phyloP scores from a whole-genome alignment of 2,329 filamentous ascomycete species.

The Colletotrichum falcatum region DNA sequence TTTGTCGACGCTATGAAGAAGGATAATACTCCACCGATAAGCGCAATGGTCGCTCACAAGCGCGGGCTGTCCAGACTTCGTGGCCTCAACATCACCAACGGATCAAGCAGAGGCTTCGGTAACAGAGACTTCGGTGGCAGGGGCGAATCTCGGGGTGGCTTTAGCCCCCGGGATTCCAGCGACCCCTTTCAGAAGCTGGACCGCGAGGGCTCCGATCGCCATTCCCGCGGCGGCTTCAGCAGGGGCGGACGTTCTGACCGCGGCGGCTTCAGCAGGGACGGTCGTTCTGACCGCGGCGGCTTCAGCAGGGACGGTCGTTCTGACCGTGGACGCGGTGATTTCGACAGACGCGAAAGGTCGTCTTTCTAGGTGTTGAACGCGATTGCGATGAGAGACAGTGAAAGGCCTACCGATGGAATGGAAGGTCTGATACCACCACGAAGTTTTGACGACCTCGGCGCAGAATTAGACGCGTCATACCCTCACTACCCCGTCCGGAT shows the following conservation, averaged over 20 bases:
- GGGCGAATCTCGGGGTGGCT: slow-evolving; percentile 15
- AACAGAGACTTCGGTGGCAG: slow-evolving; percentile 11
- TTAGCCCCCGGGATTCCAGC: slow-evolving; percentile 36
- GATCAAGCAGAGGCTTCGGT: too few relatives aligned
- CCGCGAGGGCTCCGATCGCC: neutral
- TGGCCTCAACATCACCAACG: slow-evolving; percentile 51
- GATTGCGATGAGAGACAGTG: neutral
- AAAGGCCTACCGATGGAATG: neutral
- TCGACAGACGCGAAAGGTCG: neutral
- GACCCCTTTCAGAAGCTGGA: slow-evolving; percentile 44
- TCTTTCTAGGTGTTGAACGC: slow-evolving; percentile 15
- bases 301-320: slow-evolving; percentile 19
- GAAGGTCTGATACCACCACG: slow-evolving; percentile 4
- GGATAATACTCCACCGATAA: slow-evolving; percentile 47
- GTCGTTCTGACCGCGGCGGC: slow-evolving; percentile 12
- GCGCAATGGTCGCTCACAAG: slow-evolving; percentile 45
- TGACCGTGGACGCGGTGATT: slow-evolving; percentile 15
- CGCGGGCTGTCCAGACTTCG: slow-evolving; percentile 48
- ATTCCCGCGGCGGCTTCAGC: slow-evolving; percentile 33
- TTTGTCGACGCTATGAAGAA: slow-evolving; percentile 64
- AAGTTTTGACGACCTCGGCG: slow-evolving; percentile 11
- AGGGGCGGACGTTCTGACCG: slow-evolving; percentile 10
- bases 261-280: slow-evolving; percentile 9
- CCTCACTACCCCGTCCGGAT: neutral
- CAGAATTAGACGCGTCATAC: slow-evolving; percentile 22